A percentile compares a stretch with the other conserved stretches of the same genome.
Evolutionary conservation across 1,284 basidiomycete genomes (phyloP).

Genomic region (Heliocybe sulcata): DNA sequence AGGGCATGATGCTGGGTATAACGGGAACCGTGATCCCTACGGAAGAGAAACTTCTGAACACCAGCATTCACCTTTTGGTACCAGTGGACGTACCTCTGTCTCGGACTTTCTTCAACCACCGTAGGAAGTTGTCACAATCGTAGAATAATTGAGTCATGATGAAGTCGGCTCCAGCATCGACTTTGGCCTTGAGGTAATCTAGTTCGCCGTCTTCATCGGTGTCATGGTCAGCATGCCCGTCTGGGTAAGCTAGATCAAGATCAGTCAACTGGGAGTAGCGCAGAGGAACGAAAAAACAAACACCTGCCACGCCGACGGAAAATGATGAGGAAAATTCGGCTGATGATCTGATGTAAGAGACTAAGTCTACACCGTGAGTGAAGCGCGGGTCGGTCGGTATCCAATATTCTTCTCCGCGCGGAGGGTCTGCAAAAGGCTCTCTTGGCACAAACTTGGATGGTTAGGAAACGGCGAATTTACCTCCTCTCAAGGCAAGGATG

Average conservation of each 20-base stretch:
- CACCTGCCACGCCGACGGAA: constrained; percentile 88
- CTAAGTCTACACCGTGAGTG: constrained; percentile 84
- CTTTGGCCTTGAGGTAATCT: constrained; percentile 77
- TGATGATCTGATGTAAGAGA: constrained; percentile 79
- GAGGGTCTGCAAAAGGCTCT: constrained; percentile 69
- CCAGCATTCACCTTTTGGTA: not conserved
- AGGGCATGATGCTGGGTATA: constrained; percentile 96
- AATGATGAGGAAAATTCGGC: constrained; percentile 83
- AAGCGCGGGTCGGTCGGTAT: constrained; percentile 83
- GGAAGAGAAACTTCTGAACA: constrained; percentile 4
- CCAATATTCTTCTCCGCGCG: constrained; percentile 91
- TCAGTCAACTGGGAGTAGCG: constrained; percentile 2
- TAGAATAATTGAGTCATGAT: constrained; percentile 98
- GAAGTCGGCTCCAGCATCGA: constrained; percentile 93
- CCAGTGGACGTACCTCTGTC: constrained; percentile 46
- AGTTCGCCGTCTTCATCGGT: constrained; percentile 68
- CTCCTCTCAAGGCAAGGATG: constrained; percentile 88
- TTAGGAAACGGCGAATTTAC: constrained; percentile 25
- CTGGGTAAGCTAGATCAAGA: constrained; percentile 71
- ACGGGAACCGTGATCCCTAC: constrained; percentile 87
- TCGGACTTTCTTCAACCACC: constrained; percentile 72
- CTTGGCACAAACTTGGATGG: not conserved
- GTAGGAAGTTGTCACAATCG: constrained; percentile 80
- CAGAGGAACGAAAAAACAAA: constrained; percentile 6
- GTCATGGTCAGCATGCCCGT: constrained; percentile 77